Percentiles rank a stretch among this genome's conserved stretches.
Evolutionary conservation across 1,139 yeast species (phyloP).

Genomic region (Pichia sp.): DNA sequence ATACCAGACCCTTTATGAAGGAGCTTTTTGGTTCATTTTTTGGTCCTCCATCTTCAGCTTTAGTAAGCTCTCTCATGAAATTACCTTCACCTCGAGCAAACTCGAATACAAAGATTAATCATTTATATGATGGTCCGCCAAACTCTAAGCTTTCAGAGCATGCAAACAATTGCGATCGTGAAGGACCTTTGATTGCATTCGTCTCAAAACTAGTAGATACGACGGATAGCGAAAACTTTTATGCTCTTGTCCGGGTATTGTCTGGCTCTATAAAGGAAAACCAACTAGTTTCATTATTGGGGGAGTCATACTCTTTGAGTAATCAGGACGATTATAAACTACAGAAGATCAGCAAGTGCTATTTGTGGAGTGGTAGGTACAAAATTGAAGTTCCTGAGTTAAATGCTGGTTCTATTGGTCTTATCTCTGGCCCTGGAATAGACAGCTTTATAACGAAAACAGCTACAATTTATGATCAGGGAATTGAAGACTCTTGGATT

Average conservation of each 20-base stretch:
- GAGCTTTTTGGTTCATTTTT: slow-evolving; percentile 55
- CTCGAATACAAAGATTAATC: slow-evolving; percentile 28
- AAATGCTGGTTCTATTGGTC: slow-evolving; percentile 60
- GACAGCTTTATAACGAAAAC: slow-evolving; percentile 52
- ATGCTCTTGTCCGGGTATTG: slow-evolving; percentile 56
- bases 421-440: slow-evolving; percentile 56
- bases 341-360: slow-evolving; percentile 42
- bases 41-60: slow-evolving; percentile 42
- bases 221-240: slow-evolving; percentile 43
- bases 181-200: slow-evolving; percentile 50
- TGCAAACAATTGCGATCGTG: slow-evolving; percentile 33
- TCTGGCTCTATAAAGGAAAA: slow-evolving; percentile 56
- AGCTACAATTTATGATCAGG: slow-evolving; percentile 47
- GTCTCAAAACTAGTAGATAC: slow-evolving; percentile 59
- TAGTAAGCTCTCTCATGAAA: slow-evolving; percentile 47
- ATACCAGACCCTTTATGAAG: slow-evolving; percentile 55
- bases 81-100: slow-evolving; percentile 42
- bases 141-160: slow-evolving; percentile 20
- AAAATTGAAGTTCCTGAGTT: slow-evolving; percentile 52
- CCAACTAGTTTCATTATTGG: slow-evolving; percentile 49
- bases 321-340: slow-evolving; percentile 48
- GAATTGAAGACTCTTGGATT: slow-evolving; percentile 23
- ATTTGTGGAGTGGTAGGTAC: slow-evolving; percentile 70
- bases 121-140: slow-evolving; percentile 20
- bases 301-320: slow-evolving; percentile 49